Base-by-base conservation (phyloP, 225 moss, liverwort and hornwort species). In the Straminergon stramineum region DNA sequence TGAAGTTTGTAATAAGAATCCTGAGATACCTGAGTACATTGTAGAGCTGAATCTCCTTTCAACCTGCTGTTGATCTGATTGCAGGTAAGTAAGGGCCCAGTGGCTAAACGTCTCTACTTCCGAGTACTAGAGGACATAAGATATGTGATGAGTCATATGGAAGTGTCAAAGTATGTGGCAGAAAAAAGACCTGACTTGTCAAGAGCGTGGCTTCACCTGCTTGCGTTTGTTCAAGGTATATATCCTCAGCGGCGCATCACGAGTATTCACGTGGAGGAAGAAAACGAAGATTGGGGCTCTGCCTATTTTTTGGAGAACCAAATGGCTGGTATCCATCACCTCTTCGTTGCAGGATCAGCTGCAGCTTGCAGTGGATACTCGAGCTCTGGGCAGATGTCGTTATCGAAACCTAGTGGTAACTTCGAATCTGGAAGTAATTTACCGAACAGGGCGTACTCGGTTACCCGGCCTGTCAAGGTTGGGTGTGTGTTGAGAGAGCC, bases 151-250 rank as follows among this genome's bases (percentile, higher is more conserved):
- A 96, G 87, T 88, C 98, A 97, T 92, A 84, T 89, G 91, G 96
- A 98, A 92, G 98, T 98, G 84, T 94, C 97, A 64, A 96, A 95
- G 87, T 95, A 96, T 92, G 95, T 98, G 57, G 95, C 95, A 79
- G 91, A 91, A 88, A 90, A 92, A 63, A 96, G 96, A 88, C 93
- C 94, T 43, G 97, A 96, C 77, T 87, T 97, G 88, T 92, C 91
- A 75, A 97, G 92, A 93, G 93, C 92, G 71, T 98, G 98, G 98
- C 86, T 98, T 90, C 94, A 98, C 84, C 85, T 97, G 87, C 93
- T 97, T 82, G 98, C 97, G 60, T 98, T 95, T 90, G 93, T 97
- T 84, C 97, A 98, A 95, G 98, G 98, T 76, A 96, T 97, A 92
- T 95, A 97, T 88, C 95, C 97, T 31, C 98, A 98, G 84, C 94